phyloP scores from a whole-genome alignment of 2,329 filamentous ascomycete species.

The Phyllosticta capitalensis region DNA sequence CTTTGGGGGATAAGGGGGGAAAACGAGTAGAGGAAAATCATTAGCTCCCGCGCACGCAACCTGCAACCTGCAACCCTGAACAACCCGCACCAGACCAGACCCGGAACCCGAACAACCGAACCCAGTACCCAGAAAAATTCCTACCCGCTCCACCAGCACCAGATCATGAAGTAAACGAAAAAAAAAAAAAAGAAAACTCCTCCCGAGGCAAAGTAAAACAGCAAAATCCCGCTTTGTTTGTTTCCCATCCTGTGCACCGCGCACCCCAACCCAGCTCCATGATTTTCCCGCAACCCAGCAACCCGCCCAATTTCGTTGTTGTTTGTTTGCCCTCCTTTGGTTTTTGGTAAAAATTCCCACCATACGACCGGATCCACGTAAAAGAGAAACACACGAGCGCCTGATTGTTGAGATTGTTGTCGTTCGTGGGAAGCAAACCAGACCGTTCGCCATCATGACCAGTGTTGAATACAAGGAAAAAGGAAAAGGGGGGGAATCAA shows the following conservation, averaged over 20 bases:
- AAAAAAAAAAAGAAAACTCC: constrained; percentile 12
- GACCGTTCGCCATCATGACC: not conserved
- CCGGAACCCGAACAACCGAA: not conserved
- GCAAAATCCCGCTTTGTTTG: not conserved
- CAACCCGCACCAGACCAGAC: not conserved
- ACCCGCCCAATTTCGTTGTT: not conserved
- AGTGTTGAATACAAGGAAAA: not conserved
- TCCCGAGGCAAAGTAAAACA: constrained; percentile 21
- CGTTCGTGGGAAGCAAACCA: not conserved
- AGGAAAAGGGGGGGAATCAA: not conserved
- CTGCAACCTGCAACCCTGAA: not conserved
- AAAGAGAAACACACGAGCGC: not conserved
- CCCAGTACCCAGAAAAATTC: not conserved
- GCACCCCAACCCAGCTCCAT: not conserved
- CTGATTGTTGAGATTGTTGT: not conserved
- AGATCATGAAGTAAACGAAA: not conserved
- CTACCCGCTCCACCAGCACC: not conserved
- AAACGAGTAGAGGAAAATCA: not conserved
- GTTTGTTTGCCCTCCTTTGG: not conserved
- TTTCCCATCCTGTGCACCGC: not conserved
- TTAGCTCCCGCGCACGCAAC: not conserved
- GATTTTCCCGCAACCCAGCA: not conserved
- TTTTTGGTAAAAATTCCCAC: not conserved
- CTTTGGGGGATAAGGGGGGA: not conserved
- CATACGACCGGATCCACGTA: not conserved